phyloP scores from a whole-genome alignment of 345 rosid species.

The Arabidopsis thaliana region TAIR10.1 NC_003076.8:3606001-3606500 shows the following conservation, averaged over 20 bases:
- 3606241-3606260: neutral
- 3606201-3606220: neutral
- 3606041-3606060: neutral
- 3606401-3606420: conserved; percentile 22
- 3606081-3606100: neutral
- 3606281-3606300: neutral
- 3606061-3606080: neutral
- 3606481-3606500: conserved; percentile 47
- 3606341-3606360: neutral
- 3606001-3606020: neutral
- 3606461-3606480: conserved; percentile 12
- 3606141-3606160: neutral
- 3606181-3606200: neutral
- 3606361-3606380: neutral
- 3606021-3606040: neutral
- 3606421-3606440: neutral
- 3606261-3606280: neutral
- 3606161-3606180: neutral
- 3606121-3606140: neutral
- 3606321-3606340: neutral
- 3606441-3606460: conserved; percentile 23
- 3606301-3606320: neutral
- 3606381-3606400: neutral
- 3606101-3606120: neutral
- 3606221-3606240: neutral